Base-by-base conservation (phyloP, 169 alveolate species). In the Plasmodium berghei region DNA sequence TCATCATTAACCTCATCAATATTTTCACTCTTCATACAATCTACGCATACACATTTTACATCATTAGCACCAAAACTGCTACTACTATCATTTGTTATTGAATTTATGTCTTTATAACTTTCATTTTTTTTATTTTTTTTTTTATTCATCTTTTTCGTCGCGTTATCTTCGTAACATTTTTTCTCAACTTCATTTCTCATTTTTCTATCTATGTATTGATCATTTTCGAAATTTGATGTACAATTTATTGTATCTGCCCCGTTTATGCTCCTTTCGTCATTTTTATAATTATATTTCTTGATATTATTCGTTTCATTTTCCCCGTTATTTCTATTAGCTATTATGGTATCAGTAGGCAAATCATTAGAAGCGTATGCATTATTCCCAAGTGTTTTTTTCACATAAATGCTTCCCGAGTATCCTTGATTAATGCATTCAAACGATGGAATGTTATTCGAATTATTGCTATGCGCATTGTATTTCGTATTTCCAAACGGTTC, bases 121-220 rank as follows among this genome's bases (percentile, higher is more conserved):
- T 10, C 73, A 49, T 18, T 28, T 62, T 74, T 67, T 54, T 18
- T 74, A 58, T n/a, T n/a, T n/a, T 59, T 74, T 54, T 61, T 58
- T 48, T 2, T 63, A 24, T 10, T 45, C 70, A 55, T 28, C 4
- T 16, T 46, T 34, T 28, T n/a, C 28, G 48, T 10, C 45, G 48
- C 9, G 1, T 12, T 55, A 18, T 42, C 48, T 40, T 26, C 55
- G 24, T 40, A 49, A 9, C 55, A 49, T 42, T 66, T 49, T 18
- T 40, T 40, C 46, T 28, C 52, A 40, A 9, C 24, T 14, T 12
- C 26, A 18, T 67, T 28, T 42, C 54, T 40, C 14, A 67, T 14
- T 16, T 52, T 28, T n/a, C 74, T 52, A 16, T 67, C 59, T 1
- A 0, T 12, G 59, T 14, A 52, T 14, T 16, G 59, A 8, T 16